Evolutionary conservation across 2,329 filamentous ascomycete genomes (phyloP), one percentile per base, ranked within the genome.

Genomic region (Venturia nashicola): DNA sequence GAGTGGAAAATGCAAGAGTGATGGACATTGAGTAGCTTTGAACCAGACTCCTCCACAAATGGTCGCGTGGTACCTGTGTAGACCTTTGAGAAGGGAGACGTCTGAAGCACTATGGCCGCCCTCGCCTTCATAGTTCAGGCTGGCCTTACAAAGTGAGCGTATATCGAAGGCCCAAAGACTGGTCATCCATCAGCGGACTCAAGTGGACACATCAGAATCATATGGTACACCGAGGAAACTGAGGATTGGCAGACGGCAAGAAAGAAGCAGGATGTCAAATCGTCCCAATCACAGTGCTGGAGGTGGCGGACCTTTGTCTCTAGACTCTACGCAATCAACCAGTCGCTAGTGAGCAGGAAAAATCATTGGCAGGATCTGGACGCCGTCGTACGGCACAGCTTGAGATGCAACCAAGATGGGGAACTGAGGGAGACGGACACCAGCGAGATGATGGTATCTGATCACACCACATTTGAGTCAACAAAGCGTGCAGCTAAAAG

Each of bases 371-470:
- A 34, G 27, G 32, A 1, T 36, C 51, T 57, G 51, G 46, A 51
- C 20, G 20, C 46, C 46, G 2, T 20, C 32, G 51, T 18, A 36
- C 27, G 12, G 27, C 51, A 36, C 51, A 27, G 39, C 51, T 57
- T 18, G 51, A 36, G 8, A 54, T 54, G 51, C 51, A 11, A 36
- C 32, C 51, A 16, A 57, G 32, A n/a, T 57, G 27, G 51, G 51
- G 32, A 54, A 36, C 51, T 36, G 51, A 36, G 51, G 32, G 51
- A 57, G 51, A 36, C 51, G 51, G 51, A 32, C 51, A 57, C 51
- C 51, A 57, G 51, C 51, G 27, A 51, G 46, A 57, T 57, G 51
- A 57, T 57, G 51, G 51, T 57, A 57, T 57, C 51, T 34, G 51
- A 57, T 57, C 51, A 57, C 51, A 57, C 51, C 27, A 57, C 51